phyloP scores from a whole-genome alignment of 176 grass and related monocot species.

The Musa acuminata region DNA sequence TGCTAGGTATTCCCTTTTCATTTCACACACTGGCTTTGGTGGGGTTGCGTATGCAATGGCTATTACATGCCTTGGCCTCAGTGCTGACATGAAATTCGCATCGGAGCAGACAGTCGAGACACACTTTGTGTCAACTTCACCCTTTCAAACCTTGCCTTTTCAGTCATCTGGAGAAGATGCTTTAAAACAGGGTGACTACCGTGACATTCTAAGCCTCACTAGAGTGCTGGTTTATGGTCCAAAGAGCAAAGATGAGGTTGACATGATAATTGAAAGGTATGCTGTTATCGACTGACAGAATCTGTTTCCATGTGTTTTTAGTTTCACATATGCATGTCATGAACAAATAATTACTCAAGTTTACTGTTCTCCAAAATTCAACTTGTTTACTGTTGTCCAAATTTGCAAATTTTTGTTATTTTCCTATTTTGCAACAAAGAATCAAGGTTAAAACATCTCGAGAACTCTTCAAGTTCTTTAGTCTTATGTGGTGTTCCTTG shows the following conservation, averaged over 20 bases:
- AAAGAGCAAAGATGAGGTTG: constrained; percentile 93
- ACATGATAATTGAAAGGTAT: constrained; percentile 77
- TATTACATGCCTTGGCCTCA: constrained; percentile 68
- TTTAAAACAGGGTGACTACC: constrained; percentile 80
- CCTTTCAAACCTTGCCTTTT: constrained; percentile 32
- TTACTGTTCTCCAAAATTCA: too few species aligned
- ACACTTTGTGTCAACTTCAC: constrained; percentile 77
- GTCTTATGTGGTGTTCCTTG: too few species aligned
- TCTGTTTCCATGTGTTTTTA: background rate
- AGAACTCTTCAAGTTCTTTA: too few species aligned
- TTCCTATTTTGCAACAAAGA: too few species aligned
- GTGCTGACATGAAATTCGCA: constrained; percentile 70
- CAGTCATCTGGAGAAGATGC: constrained; percentile 40
- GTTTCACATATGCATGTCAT: background rate
- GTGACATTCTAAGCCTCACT: constrained; percentile 95
- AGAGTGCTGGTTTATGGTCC: constrained; percentile 85
- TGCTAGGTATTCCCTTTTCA: constrained; percentile 81
- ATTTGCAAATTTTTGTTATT: too few species aligned
- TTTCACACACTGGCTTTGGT: constrained; percentile 89
- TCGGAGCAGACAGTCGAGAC: constrained; percentile 79
- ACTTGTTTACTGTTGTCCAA: too few species aligned
- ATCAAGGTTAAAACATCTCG: too few species aligned
- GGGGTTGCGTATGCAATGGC: constrained; percentile 96
- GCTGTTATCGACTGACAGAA: background rate
- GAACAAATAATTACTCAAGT: background rate